A percentile compares a stretch with the other conserved stretches of the same genome.
Conservation (phyloP, 176 grass and related monocot species). For the Ensete glaucum region DNA sequence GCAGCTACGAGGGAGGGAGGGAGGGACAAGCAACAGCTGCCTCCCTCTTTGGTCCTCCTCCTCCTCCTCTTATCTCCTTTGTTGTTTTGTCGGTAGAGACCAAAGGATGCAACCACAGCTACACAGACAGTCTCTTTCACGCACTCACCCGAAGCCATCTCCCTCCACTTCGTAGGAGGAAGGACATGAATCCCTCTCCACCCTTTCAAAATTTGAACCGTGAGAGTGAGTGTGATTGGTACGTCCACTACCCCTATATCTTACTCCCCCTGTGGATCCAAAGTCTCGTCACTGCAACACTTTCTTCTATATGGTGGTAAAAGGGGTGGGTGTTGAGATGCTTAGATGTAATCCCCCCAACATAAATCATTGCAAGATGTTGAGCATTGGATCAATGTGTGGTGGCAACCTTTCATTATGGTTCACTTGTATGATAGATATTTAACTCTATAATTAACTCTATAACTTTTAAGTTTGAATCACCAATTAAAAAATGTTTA, state of each 20-base stretch:
- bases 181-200: neutral
- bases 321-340: too few species aligned
- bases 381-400: too few species aligned
- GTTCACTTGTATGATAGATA: too few species aligned
- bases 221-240: constrained; percentile 1
- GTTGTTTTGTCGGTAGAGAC: constrained; percentile 21
- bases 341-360: too few species aligned
- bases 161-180: neutral
- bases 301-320: too few species aligned
- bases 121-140: constrained; percentile 1
- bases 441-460: too few species aligned
- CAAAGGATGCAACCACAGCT: neutral
- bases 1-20: neutral
- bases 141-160: neutral
- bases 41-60: neutral
- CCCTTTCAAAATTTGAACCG: constrained; percentile 15
- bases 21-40: neutral
- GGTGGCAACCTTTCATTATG: too few species aligned
- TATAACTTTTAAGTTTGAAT: too few species aligned
- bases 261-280: neutral
- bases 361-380: too few species aligned
- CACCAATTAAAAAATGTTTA: too few species aligned
- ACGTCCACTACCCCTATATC: neutral
- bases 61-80: constrained; percentile 8
- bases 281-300: neutral